phyloP scores from a whole-genome alignment of 176 grass and related monocot genomes.

The Rhynchospora pubera region DNA sequence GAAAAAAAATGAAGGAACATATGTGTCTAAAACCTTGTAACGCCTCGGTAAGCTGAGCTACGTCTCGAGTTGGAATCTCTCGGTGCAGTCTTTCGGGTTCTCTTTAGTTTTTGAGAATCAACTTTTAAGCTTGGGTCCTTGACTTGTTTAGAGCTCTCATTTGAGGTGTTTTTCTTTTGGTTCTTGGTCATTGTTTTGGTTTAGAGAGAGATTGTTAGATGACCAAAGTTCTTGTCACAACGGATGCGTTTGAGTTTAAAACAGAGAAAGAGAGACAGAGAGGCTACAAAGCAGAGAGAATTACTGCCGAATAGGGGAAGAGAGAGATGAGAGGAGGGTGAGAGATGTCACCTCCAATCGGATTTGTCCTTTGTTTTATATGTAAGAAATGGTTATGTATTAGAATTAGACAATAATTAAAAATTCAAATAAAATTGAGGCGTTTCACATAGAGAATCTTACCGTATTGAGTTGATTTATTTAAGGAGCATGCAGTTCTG shows the following conservation, averaged over 20 bases:
- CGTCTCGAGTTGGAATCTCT: constrained; percentile 62
- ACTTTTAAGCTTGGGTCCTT: not conserved
- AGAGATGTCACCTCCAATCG: not conserved
- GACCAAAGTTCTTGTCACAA: constrained; percentile 20
- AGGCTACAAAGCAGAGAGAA: constrained; percentile 17
- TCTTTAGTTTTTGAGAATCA: constrained; percentile 46
- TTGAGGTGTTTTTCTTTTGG: constrained; percentile 22
- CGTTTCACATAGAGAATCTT: not conserved
- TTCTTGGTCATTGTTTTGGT: constrained; percentile 31
- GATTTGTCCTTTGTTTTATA: not conserved
- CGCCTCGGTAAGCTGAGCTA: constrained; percentile 80
- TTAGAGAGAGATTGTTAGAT: not conserved
- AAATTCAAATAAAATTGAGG: not conserved
- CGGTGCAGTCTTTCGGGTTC: constrained; percentile 62
- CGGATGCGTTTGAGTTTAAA: not conserved
- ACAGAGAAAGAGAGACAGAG: not conserved
- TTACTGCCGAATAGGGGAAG: constrained; percentile 29
- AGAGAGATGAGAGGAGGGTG: constrained; percentile 10
- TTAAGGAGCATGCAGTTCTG: not conserved
- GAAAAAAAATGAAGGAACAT: not conserved
- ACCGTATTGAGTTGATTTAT: not conserved
- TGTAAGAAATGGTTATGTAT: not conserved
- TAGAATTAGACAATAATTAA: not conserved
- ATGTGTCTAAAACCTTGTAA: constrained; percentile 46
- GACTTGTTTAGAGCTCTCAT: not conserved